Percentiles rank a stretch among this genome's conserved stretches.
phyloP scores from a whole-genome alignment of 1,284 basidiomycete genomes.

The Rhodofomes roseus region DNA sequence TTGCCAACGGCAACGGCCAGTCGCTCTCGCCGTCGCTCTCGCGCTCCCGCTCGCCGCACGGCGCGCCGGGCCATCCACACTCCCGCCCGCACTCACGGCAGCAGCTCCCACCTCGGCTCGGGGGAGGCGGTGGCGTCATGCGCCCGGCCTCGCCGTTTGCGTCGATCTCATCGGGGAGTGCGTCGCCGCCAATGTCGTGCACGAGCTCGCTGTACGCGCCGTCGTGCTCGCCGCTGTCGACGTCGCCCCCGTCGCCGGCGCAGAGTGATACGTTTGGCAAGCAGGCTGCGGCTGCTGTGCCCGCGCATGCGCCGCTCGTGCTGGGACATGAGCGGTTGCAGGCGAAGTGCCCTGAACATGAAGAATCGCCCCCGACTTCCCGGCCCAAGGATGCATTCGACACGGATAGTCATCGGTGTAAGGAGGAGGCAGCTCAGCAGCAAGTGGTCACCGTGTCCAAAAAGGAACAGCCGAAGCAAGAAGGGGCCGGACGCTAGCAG shows the following conservation, averaged over 20 bases:
- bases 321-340: background rate
- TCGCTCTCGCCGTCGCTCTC: slow-evolving; percentile 17
- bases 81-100: slow-evolving; percentile 12
- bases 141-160: slow-evolving; percentile 25
- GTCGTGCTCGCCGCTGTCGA: slow-evolving; percentile 29
- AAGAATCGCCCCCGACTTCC: background rate
- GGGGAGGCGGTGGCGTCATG: slow-evolving; percentile 2
- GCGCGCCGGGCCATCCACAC: slow-evolving; percentile 10
- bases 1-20: slow-evolving; percentile 14
- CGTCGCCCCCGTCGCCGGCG: slow-evolving; percentile 30
- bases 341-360: background rate
- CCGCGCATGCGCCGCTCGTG: background rate
- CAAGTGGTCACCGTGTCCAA: background rate
- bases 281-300: background rate
- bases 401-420: background rate
- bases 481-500: background rate
- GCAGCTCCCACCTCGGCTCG: slow-evolving; percentile 5
- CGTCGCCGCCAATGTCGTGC: slow-evolving; percentile 32
- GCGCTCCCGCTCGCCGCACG: slow-evolving; percentile 18
- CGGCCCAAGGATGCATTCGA: background rate
- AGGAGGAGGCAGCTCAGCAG: background rate
- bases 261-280: slow-evolving; percentile 10
- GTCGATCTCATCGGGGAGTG: slow-evolving; percentile 30
- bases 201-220: slow-evolving; percentile 33
- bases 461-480: background rate